Conservation (phyloP, 2,329 filamentous ascomycete genomes). For the Cadophora sp. region DNA sequence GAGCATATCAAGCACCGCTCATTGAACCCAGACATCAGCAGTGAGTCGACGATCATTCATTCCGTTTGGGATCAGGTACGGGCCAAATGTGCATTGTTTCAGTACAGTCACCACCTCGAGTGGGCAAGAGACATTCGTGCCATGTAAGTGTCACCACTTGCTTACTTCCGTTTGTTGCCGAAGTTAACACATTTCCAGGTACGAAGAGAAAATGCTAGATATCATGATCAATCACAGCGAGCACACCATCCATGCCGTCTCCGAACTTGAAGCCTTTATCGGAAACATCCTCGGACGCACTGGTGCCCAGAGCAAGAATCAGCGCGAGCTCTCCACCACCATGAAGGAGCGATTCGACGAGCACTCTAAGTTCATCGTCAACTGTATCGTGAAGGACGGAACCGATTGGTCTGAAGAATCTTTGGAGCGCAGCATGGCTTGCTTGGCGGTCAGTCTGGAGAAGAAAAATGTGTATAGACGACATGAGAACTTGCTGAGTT, state of each 20-base stretch:
- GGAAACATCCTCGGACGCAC: slow-evolving; percentile 62
- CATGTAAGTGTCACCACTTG: slow-evolving; percentile 48
- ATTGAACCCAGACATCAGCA: slow-evolving; percentile 19
- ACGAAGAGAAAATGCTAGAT: slow-evolving; percentile 57
- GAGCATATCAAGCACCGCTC: slow-evolving; percentile 38
- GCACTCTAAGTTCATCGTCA: slow-evolving; percentile 49
- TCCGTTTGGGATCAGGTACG: slow-evolving; percentile 50
- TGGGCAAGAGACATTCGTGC: slow-evolving; percentile 50
- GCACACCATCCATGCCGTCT: slow-evolving; percentile 49
- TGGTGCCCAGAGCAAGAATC: slow-evolving; percentile 46
- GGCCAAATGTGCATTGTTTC: slow-evolving; percentile 41
- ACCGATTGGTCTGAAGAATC: slow-evolving; percentile 50
- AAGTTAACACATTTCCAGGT: slow-evolving; percentile 45
- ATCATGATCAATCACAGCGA: slow-evolving; percentile 54
- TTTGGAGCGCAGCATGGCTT: slow-evolving; percentile 57
- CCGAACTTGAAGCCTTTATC: slow-evolving; percentile 61
- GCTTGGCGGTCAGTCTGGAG: slow-evolving; percentile 51
- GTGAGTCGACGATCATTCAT: slow-evolving; percentile 35
- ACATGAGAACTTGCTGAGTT: slow-evolving; percentile 52
- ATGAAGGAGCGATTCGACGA: slow-evolving; percentile 52
- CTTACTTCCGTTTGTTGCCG: not conserved
- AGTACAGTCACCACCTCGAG: slow-evolving; percentile 48
- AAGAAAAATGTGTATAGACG: slow-evolving; percentile 38
- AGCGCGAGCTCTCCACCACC: slow-evolving; percentile 49
- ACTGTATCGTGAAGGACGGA: slow-evolving; percentile 51